Conservation (phyloP, 2,329 filamentous ascomycete genomes). For the Chaetomium olivaceum region DNA sequence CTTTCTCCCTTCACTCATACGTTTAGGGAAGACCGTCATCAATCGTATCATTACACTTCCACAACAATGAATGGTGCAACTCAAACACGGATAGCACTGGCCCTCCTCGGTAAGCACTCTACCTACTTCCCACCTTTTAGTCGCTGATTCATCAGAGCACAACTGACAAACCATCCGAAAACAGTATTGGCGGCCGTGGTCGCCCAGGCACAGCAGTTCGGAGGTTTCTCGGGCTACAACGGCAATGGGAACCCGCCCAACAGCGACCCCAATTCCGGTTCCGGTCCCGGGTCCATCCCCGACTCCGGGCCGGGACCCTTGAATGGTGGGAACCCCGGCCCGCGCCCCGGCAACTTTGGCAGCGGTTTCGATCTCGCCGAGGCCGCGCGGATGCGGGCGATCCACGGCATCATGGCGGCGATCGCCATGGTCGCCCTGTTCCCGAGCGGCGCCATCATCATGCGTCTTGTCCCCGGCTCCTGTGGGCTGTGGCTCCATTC, state of each 20-base stretch:
- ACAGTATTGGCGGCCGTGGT: not conserved
- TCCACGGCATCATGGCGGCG: constrained; percentile 46
- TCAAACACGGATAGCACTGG: not conserved
- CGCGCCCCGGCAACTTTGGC: not conserved
- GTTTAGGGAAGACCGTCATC: not conserved
- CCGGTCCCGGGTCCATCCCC: not conserved
- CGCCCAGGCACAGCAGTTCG: not conserved
- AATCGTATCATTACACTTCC: not conserved
- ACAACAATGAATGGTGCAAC: not conserved
- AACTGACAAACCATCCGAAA: not conserved
- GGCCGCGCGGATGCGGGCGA: constrained; percentile 23
- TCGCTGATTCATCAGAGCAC: not conserved
- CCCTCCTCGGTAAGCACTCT: not conserved
- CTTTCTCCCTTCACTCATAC: not conserved
- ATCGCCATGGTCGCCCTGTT: constrained; percentile 47
- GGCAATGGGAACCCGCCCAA: not conserved
- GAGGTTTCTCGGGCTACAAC: not conserved
- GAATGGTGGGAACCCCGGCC: not conserved
- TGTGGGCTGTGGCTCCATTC: constrained; percentile 44
- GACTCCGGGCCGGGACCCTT: not conserved
- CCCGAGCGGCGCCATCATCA: constrained; percentile 46
- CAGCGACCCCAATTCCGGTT: not conserved
- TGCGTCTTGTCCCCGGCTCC: constrained; percentile 43
- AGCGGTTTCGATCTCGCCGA: constrained; percentile 21
- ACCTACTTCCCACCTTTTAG: not conserved